Conservation (phyloP, 345 rosid genomes). For the Populus pruinosa region DNA sequence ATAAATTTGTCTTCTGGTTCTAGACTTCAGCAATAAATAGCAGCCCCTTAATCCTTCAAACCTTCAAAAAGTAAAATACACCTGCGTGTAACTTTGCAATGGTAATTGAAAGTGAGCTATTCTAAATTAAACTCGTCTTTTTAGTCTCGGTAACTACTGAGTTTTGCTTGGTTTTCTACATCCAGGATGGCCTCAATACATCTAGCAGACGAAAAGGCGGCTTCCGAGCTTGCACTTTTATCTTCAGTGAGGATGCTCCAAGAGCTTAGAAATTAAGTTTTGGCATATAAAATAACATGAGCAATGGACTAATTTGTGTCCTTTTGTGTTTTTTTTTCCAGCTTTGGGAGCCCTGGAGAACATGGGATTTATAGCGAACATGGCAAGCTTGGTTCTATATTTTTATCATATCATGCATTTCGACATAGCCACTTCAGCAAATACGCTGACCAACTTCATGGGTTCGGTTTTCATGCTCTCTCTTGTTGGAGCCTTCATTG, state of each 20-base stretch:
- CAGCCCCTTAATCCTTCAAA: too few species aligned
- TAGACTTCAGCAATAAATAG: too few species aligned
- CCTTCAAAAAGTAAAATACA: too few species aligned
- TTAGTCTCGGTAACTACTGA: not conserved
- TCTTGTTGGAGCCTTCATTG: slow-evolving; percentile 24
- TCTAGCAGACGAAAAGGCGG: not conserved
- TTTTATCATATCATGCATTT: slow-evolving; percentile 12
- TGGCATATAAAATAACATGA: not conserved
- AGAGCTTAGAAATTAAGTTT: not conserved
- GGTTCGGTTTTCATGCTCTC: slow-evolving; percentile 22
- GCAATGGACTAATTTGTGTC: not conserved
- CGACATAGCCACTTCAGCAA: slow-evolving; percentile 16
- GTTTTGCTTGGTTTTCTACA: not conserved
- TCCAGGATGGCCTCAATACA: not conserved
- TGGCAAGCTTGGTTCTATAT: slow-evolving; percentile 26
- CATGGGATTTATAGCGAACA: slow-evolving; percentile 29
- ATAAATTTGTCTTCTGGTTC: too few species aligned
- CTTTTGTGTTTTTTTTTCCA: not conserved
- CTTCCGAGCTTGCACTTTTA: slow-evolving; percentile 1
- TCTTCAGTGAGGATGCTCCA: slow-evolving; percentile 1
- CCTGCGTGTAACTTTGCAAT: not conserved
- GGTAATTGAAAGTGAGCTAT: not conserved
- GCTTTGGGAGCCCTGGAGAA: slow-evolving; percentile 23
- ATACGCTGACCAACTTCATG: slow-evolving; percentile 32
- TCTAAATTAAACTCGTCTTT: not conserved